phyloP scores from a whole-genome alignment of 2,329 filamentous ascomycete species.

The Aureobasidium mangrovei region DNA sequence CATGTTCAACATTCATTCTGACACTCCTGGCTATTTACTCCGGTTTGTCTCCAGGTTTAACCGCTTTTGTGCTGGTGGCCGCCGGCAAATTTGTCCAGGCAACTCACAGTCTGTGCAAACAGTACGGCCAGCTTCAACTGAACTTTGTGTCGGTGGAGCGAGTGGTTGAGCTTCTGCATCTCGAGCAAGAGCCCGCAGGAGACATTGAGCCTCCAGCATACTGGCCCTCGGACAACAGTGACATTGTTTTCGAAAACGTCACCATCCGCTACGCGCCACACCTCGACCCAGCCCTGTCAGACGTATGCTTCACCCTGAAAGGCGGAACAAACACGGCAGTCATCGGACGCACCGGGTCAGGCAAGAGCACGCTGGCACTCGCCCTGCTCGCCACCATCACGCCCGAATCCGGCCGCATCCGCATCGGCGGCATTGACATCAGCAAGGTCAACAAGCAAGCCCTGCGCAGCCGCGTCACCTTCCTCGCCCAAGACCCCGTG shows the following conservation, averaged over 20 bases:
- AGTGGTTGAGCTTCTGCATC: slow-evolving; percentile 68
- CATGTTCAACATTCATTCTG: slow-evolving; percentile 62
- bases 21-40: slow-evolving; percentile 67
- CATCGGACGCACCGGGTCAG: slow-evolving; percentile 71
- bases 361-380: slow-evolving; percentile 68
- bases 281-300: slow-evolving; percentile 61
- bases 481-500: slow-evolving; percentile 59
- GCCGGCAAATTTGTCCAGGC: slow-evolving; percentile 59
- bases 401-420: slow-evolving; percentile 47
- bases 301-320: slow-evolving; percentile 65
- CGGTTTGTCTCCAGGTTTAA: slow-evolving; percentile 65
- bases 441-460: slow-evolving; percentile 50
- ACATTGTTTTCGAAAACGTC: slow-evolving; percentile 67
- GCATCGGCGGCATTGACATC: slow-evolving; percentile 54
- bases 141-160: slow-evolving; percentile 86
- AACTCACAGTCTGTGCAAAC: slow-evolving; percentile 66
- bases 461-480: slow-evolving; percentile 54
- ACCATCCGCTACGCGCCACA: slow-evolving; percentile 72
- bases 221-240: slow-evolving; percentile 66
- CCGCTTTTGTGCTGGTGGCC: slow-evolving; percentile 73
- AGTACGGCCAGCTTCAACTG: slow-evolving; percentile 80
- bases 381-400: slow-evolving; percentile 50
- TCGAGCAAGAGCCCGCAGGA: slow-evolving; percentile 66
- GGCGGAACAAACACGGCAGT: slow-evolving; percentile 71
- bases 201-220: slow-evolving; percentile 59